These are phyloP conservation scores for Lecanicillium sp. DNA, from an alignment of 2,329 filamentous ascomycete species.

Conservation along the genomic window DNA sequence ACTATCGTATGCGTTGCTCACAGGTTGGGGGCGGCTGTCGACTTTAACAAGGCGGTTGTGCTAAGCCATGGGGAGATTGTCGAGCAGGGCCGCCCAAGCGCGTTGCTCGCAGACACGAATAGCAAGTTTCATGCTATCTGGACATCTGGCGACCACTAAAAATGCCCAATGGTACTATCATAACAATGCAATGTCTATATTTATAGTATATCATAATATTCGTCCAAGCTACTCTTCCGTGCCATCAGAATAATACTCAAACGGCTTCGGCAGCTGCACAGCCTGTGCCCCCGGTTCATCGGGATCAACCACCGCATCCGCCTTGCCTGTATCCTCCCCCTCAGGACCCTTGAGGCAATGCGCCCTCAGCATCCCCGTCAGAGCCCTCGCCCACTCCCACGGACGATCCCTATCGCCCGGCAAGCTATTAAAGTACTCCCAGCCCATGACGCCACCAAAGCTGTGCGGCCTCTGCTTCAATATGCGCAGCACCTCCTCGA, in stretches of 20 bases:
- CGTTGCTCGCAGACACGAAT: constrained; percentile 1
- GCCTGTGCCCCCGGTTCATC: constrained; percentile 16
- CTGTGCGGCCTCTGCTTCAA: constrained; percentile 45
- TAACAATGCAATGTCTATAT: no score
- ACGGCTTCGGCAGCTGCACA: constrained; percentile 19
- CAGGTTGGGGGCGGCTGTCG: constrained; percentile 19
- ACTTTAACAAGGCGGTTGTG: constrained; percentile 20
- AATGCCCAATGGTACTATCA: no score
- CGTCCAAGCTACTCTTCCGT: neutral
- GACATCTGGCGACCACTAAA: neutral
- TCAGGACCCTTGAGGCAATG: constrained; percentile 15
- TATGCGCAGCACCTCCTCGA: constrained; percentile 33
- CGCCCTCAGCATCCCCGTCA: constrained; percentile 41
- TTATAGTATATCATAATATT: no score
- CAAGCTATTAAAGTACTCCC: constrained; percentile 86
- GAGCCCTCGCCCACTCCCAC: constrained; percentile 70
- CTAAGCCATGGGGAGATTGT: constrained; percentile 16
- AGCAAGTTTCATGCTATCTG: constrained; percentile 3
- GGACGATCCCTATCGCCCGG: constrained; percentile 56
- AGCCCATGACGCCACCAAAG: constrained; percentile 88
- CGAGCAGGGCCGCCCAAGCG: constrained; percentile 5
- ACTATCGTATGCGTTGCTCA: constrained; percentile 22
- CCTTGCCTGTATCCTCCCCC: constrained; percentile 7
- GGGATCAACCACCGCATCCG: constrained; percentile 13
- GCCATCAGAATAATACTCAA: constrained; percentile 27